Conservation (phyloP, 345 rosid genomes). For the Camelina hispida region DNA sequence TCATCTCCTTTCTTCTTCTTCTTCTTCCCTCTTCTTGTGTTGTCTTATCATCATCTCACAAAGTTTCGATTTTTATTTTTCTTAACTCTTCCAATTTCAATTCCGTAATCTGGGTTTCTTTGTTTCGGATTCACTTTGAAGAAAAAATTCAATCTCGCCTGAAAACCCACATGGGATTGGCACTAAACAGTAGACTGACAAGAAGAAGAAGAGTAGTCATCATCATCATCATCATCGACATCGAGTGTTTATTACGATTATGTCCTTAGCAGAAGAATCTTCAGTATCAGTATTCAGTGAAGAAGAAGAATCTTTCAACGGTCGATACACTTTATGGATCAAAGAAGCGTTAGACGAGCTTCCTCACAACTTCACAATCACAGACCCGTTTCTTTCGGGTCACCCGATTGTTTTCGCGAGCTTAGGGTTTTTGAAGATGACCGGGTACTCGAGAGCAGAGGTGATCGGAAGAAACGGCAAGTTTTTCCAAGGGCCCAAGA, state of each 20-base stretch:
- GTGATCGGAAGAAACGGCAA: slow-evolving; percentile 84
- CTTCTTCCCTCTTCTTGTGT: too few species aligned
- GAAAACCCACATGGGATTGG: slow-evolving; percentile 73
- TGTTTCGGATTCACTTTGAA: slow-evolving; percentile 15
- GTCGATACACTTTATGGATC: slow-evolving; percentile 59
- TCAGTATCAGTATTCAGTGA: slow-evolving; percentile 54
- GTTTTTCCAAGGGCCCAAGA: slow-evolving; percentile 78
- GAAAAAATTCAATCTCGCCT: slow-evolving; percentile 23
- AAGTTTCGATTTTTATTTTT: too few species aligned
- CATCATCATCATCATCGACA: neutral
- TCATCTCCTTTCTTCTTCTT: too few species aligned
- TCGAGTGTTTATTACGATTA: slow-evolving; percentile 43
- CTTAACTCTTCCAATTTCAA: too few species aligned
- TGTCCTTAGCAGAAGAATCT: slow-evolving; percentile 54
- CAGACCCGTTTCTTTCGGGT: slow-evolving; percentile 80
- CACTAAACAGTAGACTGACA: slow-evolving; percentile 38
- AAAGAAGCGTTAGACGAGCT: slow-evolving; percentile 75
- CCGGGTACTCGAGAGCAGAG: slow-evolving; percentile 67
- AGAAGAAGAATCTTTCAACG: slow-evolving; percentile 48
- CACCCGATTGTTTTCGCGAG: slow-evolving; percentile 96
- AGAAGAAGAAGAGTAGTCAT: slow-evolving; percentile 33
- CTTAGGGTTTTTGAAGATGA: slow-evolving; percentile 73
- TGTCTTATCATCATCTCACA: too few species aligned
- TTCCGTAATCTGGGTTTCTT: slow-evolving; percentile 10
- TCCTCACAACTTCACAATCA: slow-evolving; percentile 80